Evolutionary conservation across 768 basidiomycete species (phyloP), one percentile per base, ranked within the genome.

Genomic region (Boletus rubescentipes): DNA sequence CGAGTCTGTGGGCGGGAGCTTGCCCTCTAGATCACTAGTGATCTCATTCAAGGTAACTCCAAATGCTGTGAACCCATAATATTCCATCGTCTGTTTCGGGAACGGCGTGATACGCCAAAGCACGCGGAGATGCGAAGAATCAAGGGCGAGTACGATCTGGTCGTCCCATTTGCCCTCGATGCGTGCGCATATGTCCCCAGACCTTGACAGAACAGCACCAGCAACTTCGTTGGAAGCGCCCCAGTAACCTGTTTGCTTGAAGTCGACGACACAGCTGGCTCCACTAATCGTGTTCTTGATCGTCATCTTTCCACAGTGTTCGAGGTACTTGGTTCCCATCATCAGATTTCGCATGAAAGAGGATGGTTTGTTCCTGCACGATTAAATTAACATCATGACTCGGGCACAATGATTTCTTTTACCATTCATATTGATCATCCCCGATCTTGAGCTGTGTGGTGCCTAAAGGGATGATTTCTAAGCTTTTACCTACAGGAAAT

Each of bases 91-190:
- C 62, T 90, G 79, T 62, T 86, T 83, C 29, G 89, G 87, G 71
- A 89, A 92, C 11, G 87, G 83, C 11, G 77, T 70, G 38, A 85
- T 80, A 50, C 86, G 81, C 92, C 92, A 95, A 46, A 95, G 78
- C 40, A 90, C 77, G 50, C 79, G 85, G 64, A 89, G 82, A 67
- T 86, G 82, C 3, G 82, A 84, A 16, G 80, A 73, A 66, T 86
- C 87, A 26, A 87, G 73, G 43, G 80, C 80, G 58, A 83, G 84
- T n/a, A 82, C 80, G 54, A 94, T 71, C 60, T 85, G 83, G 53
- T 93, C 88, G 64, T 94, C 89, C 93, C 92, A 95, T 68, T 88
- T 92, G 43, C 92, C 92, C 68, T 93, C 91, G n/a, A 94, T 72
- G 36, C 79, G 78, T 34, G 86, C 78, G 16, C 80, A 71, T 11